A percentile compares a stretch with the other conserved stretches of the same genome.
These are phyloP conservation scores for Pezicula rhizophila DNA, from an alignment of 2,329 filamentous ascomycete genomes.

Conservation along the genomic window DNA sequence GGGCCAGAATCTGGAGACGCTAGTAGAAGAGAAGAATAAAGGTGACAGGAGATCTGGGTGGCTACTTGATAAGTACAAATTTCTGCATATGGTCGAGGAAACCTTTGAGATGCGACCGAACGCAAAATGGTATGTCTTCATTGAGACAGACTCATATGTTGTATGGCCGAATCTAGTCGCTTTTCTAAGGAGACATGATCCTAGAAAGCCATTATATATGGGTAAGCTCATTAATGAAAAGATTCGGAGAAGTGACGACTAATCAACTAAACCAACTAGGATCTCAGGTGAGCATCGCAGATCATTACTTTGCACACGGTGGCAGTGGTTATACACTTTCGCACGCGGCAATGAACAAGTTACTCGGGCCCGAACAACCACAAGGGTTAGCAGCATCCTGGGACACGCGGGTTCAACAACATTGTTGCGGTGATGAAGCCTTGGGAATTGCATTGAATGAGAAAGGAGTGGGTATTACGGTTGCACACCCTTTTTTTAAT, in stretches of 20 bases:
- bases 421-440: conserved; percentile 48
- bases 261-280: conserved; percentile 23
- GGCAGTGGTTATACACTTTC: conserved; percentile 51
- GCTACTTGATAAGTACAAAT: conserved; percentile 58
- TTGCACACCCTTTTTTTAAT: conserved; percentile 48
- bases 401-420: conserved; percentile 33
- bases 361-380: conserved; percentile 33
- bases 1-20: conserved; percentile 39
- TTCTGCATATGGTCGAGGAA: conserved; percentile 53
- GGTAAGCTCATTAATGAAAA: conserved; percentile 3
- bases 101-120: conserved; percentile 42
- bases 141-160: conserved; percentile 54
- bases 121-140: conserved; percentile 54
- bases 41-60: conserved; percentile 33
- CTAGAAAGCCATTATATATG: conserved; percentile 39
- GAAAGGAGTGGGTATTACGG: conserved; percentile 35
- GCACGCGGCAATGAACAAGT: conserved; percentile 42
- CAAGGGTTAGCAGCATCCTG: conserved; percentile 39
- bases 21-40: conserved; percentile 9
- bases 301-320: conserved; percentile 46
- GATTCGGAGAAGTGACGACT: not conserved
- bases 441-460: conserved; percentile 42
- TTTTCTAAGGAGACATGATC: conserved; percentile 41
- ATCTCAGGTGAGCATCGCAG: conserved; percentile 37
- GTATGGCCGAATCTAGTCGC: conserved; percentile 45